These are phyloP conservation scores for Forsythia viridissima DNA, from an alignment of 257 asterid genomes.

Conservation along the genomic window DNA sequence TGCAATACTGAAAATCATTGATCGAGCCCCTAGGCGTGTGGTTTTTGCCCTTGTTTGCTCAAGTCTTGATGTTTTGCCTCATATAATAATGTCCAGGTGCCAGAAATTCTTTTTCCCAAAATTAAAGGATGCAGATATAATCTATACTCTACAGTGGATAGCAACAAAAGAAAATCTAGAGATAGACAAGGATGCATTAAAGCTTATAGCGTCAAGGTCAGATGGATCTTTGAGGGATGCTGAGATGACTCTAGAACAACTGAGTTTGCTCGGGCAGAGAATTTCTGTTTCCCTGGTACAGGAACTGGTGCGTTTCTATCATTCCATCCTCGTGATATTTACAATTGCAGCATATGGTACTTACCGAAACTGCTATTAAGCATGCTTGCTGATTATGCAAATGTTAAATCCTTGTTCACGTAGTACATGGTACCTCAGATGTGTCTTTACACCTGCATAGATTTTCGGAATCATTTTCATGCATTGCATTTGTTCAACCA, in stretches of 20 bases:
- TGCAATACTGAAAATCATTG: conserved; percentile 44
- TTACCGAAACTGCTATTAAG: neutral
- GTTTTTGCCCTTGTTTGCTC: conserved; percentile 50
- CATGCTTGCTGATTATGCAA: neutral
- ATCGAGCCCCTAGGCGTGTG: conserved; percentile 46
- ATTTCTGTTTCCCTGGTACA: conserved; percentile 44
- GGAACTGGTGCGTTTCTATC: conserved; percentile 37
- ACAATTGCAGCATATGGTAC: neutral
- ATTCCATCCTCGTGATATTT: neutral
- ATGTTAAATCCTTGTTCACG: neutral
- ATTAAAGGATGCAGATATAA: conserved; percentile 50
- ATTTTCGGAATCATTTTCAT: neutral
- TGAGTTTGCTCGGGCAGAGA: conserved; percentile 50
- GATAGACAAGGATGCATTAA: conserved; percentile 46
- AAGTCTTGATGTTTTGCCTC: conserved; percentile 49
- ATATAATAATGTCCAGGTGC: conserved; percentile 49
- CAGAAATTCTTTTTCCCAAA: conserved; percentile 59
- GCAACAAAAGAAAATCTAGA: conserved; percentile 46
- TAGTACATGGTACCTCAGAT: neutral
- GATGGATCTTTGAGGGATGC: conserved; percentile 58
- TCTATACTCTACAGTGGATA: conserved; percentile 48
- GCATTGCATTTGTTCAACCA: neutral
- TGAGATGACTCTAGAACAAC: conserved; percentile 58
- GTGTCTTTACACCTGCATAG: neutral
- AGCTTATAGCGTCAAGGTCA: conserved; percentile 52